Evolutionary conservation across 2,329 filamentous ascomycete species (phyloP), one percentile per base, ranked within the genome.

Genomic region (Dactylellina parvicollis): DNA sequence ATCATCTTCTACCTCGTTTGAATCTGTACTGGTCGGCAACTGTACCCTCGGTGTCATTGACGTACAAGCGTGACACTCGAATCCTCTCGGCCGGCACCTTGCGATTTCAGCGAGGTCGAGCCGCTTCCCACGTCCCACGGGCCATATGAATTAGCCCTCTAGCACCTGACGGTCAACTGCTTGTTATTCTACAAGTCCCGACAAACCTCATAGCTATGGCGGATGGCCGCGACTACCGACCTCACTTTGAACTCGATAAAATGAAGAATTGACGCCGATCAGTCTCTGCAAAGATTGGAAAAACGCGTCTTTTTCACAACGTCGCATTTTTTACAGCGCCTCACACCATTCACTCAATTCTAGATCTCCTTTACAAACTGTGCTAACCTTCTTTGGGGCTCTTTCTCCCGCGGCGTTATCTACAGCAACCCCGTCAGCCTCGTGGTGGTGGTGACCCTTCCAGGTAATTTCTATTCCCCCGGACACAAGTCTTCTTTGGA

Each of bases 21-120:
- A 73, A 61, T 55, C 54, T 65, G 69, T 56, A 73, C 61, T 66
- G 69, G 67, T 61, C 54, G 69, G 60, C 69, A 73, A 66, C 30
- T 55, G 52, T 57, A 42, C 47, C 5, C 38, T 73, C 20, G 49
- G 60, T 73, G 52, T 66, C 20, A 59, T 52, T n/a, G 24, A 36
- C 20, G 20, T 20, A 26, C 34, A 16, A 50, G 9, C 32, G 52
- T 59, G 52, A 52, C 52, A 72, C 67, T 46, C 50, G 59, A 72
- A 56, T 9, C 40, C 8, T 55, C 32, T 56, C 59, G 40, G 56
- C 56, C 47, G 14, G 24, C 30, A 26, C 28, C 40, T 49, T 50
- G 55, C 44, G 32, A 18, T 40, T 32, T 42, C 26, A 56, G 66
- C 66, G 26, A 59, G 59, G 57, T 47, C 42, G 49, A 65, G 52